Evolutionary conservation across 2,329 filamentous ascomycete species (phyloP), one percentile per base, ranked within the genome.

Genomic region (Metarhizium sp.): DNA sequence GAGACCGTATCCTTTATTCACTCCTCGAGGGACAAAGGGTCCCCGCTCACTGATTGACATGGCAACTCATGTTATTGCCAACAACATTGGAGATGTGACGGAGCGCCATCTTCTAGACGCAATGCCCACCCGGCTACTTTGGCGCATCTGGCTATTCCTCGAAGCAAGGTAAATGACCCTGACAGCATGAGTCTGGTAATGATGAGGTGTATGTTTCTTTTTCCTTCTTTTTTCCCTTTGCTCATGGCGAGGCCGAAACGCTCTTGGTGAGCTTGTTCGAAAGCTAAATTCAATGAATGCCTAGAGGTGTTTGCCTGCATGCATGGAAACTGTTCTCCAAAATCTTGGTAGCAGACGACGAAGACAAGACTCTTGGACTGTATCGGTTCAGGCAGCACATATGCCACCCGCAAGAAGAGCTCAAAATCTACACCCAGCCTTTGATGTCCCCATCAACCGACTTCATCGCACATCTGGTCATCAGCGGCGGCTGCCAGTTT

Each of bases 331-430:
- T 71, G 5, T 68, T 74, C 38, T 74, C 70, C 2, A 66, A 67
- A 25, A 55, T 66, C 5, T 57, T 73, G 18, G 60, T 69, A 43
- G 58, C 61, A 30, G 67, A 66, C 30, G 62, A 69, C 2, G 66
- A 66, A 3, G 68, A 70, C 32, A 70, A 64, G 52, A 66, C 64
- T 5, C 61, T 74, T 47, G 67, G 65, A 5, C 64, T 74, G 4
- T 73, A 73, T 53, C 68, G 69, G 25, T 73, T 70, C 55, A 65
- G 69, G 20, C 66, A 73, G 20, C 71, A 74, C 53, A 71, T 75
- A 20, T 72, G 70, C 58, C 63, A 60, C 13, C 72, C 73, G 2
- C 59, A 61, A 13, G 61, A 65, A 45, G 60, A 64, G 40, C 67
- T 77, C 29, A 55, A 54, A 14, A 57, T 62, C n/a, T 77, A 75